Conservation (phyloP, 495 filamentous ascomycete species). For the Lepraria neglecta region DNA sequence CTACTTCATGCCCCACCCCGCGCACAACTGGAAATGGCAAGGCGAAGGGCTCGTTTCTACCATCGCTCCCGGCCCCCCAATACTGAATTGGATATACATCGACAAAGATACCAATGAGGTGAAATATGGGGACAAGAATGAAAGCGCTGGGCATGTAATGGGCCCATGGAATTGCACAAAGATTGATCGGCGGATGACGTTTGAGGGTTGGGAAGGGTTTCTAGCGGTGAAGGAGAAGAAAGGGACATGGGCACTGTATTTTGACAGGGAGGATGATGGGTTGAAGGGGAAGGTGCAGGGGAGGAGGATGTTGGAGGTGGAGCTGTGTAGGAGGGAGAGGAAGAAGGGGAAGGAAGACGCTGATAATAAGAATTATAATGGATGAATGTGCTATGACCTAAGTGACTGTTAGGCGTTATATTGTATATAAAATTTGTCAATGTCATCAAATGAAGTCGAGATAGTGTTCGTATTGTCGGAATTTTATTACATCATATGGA, state of each 20-base stretch:
- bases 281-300: constrained; percentile 26
- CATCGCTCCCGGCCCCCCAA: constrained; percentile 52
- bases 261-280: constrained; percentile 42
- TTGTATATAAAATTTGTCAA: background rate
- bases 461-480: background rate
- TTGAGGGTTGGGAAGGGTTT: constrained; percentile 51
- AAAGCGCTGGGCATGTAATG: constrained; percentile 41
- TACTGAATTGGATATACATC: constrained; percentile 60
- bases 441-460: background rate
- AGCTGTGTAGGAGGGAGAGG: constrained; percentile 20
- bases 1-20: constrained; percentile 55
- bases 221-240: constrained; percentile 39
- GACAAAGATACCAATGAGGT: constrained; percentile 51
- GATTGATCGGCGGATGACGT: constrained; percentile 48
- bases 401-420: background rate
- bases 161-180: constrained; percentile 54
- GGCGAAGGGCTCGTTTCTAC: constrained; percentile 50
- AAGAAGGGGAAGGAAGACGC: constrained; percentile 20
- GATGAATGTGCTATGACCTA: background rate
- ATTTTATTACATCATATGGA: background rate
- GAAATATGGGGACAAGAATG: constrained; percentile 45
- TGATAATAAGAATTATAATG: constrained; percentile 12
- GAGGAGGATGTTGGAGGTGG: constrained; percentile 20
- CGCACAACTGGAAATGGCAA: constrained; percentile 42
- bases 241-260: constrained; percentile 43